Percentiles rank a stretch among this genome's conserved stretches.
Evolutionary conservation across 2,329 filamentous ascomycete genomes (phyloP).

Genomic region (Thelonectria rubi): DNA sequence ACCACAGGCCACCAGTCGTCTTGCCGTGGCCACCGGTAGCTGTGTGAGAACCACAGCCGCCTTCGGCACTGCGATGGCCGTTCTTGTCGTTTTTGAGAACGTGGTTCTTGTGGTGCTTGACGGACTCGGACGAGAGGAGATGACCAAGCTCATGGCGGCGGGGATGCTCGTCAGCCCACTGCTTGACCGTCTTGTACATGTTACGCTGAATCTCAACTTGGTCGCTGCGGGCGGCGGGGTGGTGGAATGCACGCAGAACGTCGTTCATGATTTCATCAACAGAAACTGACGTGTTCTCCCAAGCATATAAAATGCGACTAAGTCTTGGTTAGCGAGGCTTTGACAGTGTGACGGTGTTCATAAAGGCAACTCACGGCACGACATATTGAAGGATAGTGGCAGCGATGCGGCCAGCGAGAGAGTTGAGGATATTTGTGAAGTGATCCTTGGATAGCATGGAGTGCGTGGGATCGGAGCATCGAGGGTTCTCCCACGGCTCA

Average conservation of each 20-base stretch:
- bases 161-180: constrained; percentile 78
- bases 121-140: constrained; percentile 83
- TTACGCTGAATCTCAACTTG: constrained; percentile 80
- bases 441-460: constrained; percentile 87
- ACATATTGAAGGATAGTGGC: constrained; percentile 84
- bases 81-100: constrained; percentile 52
- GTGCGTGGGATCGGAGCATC: constrained; percentile 81
- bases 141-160: constrained; percentile 75
- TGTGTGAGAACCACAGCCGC: constrained; percentile 52
- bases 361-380: constrained; percentile 68
- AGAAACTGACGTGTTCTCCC: constrained; percentile 86
- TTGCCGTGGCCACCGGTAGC: constrained; percentile 63
- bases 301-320: constrained; percentile 85
- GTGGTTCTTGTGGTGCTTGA: constrained; percentile 86
- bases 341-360: neutral
- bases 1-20: constrained; percentile 68
- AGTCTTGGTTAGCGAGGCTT: constrained; percentile 20
- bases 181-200: constrained; percentile 88
- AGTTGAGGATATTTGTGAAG: constrained; percentile 81
- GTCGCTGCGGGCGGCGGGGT: constrained; percentile 83
- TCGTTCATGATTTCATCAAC: constrained; percentile 87
- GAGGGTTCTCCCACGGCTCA: constrained; percentile 81
- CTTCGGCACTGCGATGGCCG: constrained; percentile 41
- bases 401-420: constrained; percentile 78
- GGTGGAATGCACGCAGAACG: constrained; percentile 85